phyloP scores from a whole-genome alignment of 202 grass and related monocot genomes.

The Miscanthus sacchariflorus region DNA sequence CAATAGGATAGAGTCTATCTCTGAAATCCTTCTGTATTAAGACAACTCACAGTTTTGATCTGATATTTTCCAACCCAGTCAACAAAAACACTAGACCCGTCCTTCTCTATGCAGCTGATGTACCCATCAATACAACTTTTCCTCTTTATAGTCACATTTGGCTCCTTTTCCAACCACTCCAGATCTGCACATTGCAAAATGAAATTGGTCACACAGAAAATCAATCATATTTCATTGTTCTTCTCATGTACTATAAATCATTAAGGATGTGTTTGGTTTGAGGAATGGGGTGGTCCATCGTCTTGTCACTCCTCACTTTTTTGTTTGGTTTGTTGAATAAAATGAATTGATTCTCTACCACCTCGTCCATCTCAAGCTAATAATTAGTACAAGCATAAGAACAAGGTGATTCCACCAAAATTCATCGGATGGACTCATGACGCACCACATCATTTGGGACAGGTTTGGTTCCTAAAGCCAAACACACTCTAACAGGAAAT shows the following conservation, averaged over 20 bases:
- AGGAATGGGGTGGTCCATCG: no score
- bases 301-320: no score
- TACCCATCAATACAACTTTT: conserved; percentile 93
- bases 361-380: no score
- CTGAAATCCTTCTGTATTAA: not conserved
- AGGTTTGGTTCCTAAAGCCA: not conserved
- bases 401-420: no score
- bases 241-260: not conserved
- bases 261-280: not conserved
- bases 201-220: conserved; percentile 26
- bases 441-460: not conserved
- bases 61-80: conserved; percentile 71
- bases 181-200: conserved; percentile 60
- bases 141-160: conserved; percentile 74
- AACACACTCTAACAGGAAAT: conserved; percentile 5
- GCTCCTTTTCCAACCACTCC: conserved; percentile 87
- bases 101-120: conserved; percentile 71
- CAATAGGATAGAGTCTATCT: not conserved
- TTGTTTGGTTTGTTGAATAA: no score
- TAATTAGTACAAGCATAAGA: no score
- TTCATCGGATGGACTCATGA: not conserved
- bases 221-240: not conserved
- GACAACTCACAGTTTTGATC: conserved; percentile 66
- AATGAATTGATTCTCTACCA: no score
- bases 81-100: conserved; percentile 82